These are phyloP conservation scores for Backusella sp. DNA, from an alignment of 192 early-diverging fungal species.

Conservation along the genomic window DNA sequence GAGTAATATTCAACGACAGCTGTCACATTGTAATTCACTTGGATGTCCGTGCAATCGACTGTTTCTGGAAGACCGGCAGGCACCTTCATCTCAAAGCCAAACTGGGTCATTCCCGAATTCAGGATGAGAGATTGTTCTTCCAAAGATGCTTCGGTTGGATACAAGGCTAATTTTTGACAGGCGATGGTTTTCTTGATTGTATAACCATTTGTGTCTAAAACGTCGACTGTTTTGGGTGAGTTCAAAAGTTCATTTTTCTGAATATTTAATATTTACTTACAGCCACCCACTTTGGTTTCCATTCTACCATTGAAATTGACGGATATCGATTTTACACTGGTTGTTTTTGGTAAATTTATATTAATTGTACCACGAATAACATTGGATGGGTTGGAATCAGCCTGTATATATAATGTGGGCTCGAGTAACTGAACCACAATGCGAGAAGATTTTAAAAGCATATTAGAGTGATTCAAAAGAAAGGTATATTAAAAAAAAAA, in stretches of 20 bases:
- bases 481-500: not conserved
- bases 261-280: not conserved
- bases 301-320: not conserved
- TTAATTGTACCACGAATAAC: conserved; percentile 5
- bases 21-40: conserved; percentile 2
- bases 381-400: not conserved
- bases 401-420: not conserved
- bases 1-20: not conserved
- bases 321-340: not conserved
- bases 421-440: conserved; percentile 10
- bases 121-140: not conserved
- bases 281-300: not conserved
- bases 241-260: not conserved
- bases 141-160: not conserved
- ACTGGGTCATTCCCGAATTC: not conserved
- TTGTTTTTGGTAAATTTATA: conserved; percentile 3
- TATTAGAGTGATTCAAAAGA: not conserved
- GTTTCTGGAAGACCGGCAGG: conserved; percentile 5
- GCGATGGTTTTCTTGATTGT: not conserved
- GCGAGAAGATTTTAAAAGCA: conserved; percentile 12
- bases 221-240: not conserved
- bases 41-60: not conserved
- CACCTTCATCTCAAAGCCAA: conserved; percentile 9
- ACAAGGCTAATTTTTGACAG: not conserved
- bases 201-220: not conserved